Evolutionary conservation across 148 eudicot species (phyloP).

Genomic region (Rhododendron vialii): DNA sequence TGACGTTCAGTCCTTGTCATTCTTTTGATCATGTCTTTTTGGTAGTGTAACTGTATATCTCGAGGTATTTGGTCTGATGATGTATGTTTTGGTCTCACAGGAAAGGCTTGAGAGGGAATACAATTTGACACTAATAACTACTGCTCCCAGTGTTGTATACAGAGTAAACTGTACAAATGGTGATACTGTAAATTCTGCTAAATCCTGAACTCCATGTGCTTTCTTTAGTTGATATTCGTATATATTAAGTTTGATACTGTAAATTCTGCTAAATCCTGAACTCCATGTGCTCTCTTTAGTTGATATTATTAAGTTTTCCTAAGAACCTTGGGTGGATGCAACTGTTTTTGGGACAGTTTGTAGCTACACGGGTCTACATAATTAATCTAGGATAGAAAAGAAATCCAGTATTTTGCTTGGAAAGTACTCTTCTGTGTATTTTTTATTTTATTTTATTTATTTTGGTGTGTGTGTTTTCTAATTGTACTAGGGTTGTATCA

Average conservation of each 20-base stretch:
- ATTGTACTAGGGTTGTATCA: not conserved
- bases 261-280: conserved; percentile 32
- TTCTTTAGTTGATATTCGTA: not conserved
- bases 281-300: conserved; percentile 9
- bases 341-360: not conserved
- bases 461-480: not conserved
- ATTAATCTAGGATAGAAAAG: not conserved
- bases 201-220: conserved; percentile 17
- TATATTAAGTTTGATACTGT: conserved; percentile 43
- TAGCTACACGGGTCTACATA: not conserved
- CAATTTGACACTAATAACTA: conserved; percentile 82
- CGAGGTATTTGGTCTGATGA: conserved; percentile 6
- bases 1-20: not conserved
- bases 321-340: not conserved
- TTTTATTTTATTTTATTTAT: no score
- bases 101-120: conserved; percentile 99
- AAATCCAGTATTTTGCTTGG: not conserved
- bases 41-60: not conserved
- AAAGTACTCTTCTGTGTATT: not conserved
- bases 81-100: conserved; percentile 39
- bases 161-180: conserved; percentile 62
- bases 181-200: conserved; percentile 63
- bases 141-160: conserved; percentile 99
- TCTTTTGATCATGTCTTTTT: not conserved
- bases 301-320: not conserved